Evolutionary conservation across 2,329 filamentous ascomycete genomes (phyloP).

Genomic region (Ascochyta koolunga): DNA sequence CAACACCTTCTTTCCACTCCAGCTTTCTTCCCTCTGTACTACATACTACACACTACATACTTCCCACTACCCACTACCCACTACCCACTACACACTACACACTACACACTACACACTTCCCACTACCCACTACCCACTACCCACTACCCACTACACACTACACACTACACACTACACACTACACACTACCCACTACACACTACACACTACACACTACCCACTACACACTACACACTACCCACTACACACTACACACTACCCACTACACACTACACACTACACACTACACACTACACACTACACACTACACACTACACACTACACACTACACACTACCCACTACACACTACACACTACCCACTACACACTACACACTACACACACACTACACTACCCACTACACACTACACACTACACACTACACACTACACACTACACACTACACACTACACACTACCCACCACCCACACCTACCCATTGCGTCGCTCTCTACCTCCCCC

Average conservation of each 20-base stretch:
- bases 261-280: background rate
- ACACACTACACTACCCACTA: too few relatives aligned
- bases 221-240: background rate
- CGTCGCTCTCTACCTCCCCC: slow-evolving; percentile 19
- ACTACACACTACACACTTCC: too few relatives aligned
- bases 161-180: background rate
- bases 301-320: background rate
- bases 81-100: background rate
- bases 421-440: background rate
- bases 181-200: background rate
- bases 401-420: background rate
- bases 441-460: slow-evolving; percentile 4
- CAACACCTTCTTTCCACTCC: too few relatives aligned
- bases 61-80: background rate
- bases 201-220: background rate
- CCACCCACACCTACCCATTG: background rate
- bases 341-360: background rate
- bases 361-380: too few relatives aligned
- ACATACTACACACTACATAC: too few relatives aligned
- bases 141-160: too few relatives aligned
- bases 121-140: background rate
- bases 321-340: background rate
- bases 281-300: background rate
- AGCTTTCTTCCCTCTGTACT: slow-evolving; percentile 11
- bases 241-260: background rate